These are phyloP conservation scores for Plasmodium cynomolgi DNA, from an alignment of 169 alveolate genomes.

Conservation along the genomic window DNA sequence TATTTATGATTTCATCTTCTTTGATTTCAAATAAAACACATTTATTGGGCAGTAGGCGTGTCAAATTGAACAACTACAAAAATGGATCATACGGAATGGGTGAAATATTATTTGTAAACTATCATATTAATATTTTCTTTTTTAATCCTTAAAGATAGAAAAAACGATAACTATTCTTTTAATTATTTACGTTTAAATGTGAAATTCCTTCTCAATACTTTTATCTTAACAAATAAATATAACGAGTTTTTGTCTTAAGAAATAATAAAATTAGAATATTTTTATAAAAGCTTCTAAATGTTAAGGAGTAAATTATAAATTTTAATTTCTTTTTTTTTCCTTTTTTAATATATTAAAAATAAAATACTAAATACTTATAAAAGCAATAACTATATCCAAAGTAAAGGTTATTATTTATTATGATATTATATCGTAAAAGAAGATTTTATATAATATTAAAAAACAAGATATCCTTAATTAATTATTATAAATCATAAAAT, in stretches of 20 bases:
- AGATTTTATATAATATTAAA: no score
- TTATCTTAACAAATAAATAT: neutral
- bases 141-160: neutral
- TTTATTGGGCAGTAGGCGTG: neutral
- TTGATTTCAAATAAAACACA: neutral
- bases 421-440: no score
- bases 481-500: no score
- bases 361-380: no score
- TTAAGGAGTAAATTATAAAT: neutral
- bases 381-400: no score
- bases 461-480: no score
- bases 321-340: no score
- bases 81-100: neutral
- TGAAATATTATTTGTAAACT: neutral
- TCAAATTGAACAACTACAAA: neutral
- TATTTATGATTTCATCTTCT: neutral
- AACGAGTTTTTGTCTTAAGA: neutral
- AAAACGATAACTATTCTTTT: neutral
- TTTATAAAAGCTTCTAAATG: neutral
- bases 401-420: no score
- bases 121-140: neutral
- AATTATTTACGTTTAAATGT: neutral
- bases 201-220: neutral
- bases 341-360: no score
- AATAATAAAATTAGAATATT: neutral